Percentiles rank a stretch among this genome's conserved stretches.
phyloP scores from a whole-genome alignment of 1,139 yeast genomes.

The Saccharomyces hybrid region DNA sequence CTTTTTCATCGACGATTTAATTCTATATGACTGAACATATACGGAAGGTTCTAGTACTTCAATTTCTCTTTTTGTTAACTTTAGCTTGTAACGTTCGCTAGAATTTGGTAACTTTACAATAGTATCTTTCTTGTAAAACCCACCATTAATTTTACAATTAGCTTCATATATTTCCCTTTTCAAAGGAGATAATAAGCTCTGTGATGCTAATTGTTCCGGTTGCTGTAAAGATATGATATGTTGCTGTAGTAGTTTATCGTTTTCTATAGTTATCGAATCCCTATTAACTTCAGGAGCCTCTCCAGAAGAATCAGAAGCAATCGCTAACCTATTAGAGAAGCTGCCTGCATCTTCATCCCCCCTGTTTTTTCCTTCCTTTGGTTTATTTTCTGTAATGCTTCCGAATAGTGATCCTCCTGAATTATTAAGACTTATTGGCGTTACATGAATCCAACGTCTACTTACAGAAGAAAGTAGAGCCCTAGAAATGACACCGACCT shows the following conservation, averaged over 20 bases:
- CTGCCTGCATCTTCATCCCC: constrained; percentile 11
- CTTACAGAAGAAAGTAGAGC: not conserved
- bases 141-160: constrained; percentile 50
- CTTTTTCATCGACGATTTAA: constrained; percentile 82
- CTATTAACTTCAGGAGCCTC: constrained; percentile 13
- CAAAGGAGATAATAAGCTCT: constrained; percentile 57
- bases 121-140: constrained; percentile 67
- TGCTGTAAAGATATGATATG: constrained; percentile 35
- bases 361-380: not conserved
- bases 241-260: constrained; percentile 39
- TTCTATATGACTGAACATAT: constrained; percentile 66
- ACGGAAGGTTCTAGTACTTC: constrained; percentile 80
- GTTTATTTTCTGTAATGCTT: constrained; percentile 1
- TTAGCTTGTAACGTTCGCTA: constrained; percentile 48
- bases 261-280: constrained; percentile 28
- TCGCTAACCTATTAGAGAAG: constrained; percentile 20
- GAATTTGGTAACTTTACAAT: constrained; percentile 40
- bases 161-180: constrained; percentile 57
- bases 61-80: constrained; percentile 56
- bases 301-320: constrained; percentile 12
- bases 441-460: not conserved
- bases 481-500: not conserved
- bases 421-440: not conserved
- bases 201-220: constrained; percentile 34
- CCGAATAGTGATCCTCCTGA: constrained; percentile 3